These are phyloP conservation scores for Voacanga thouarsii DNA, from an alignment of 257 asterid genomes.

Conservation along the genomic window DNA sequence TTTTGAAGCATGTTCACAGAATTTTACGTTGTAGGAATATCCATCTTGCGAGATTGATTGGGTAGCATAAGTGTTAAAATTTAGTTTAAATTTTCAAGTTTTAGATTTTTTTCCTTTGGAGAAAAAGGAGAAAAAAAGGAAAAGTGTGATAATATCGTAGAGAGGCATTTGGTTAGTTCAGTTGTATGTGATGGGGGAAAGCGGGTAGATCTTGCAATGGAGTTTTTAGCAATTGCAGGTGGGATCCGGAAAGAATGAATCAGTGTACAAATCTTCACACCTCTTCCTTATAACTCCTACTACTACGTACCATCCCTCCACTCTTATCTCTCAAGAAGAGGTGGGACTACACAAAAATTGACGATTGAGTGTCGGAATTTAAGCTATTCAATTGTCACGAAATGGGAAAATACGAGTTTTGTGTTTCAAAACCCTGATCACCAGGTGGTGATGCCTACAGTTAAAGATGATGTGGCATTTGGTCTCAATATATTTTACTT, in stretches of 20 bases:
- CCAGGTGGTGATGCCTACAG: conserved; percentile 99
- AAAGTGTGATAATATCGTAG: too few relatives aligned
- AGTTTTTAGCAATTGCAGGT: too few relatives aligned
- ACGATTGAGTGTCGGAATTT: conserved; percentile 68
- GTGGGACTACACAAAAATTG: conserved; percentile 25
- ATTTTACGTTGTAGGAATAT: conserved; percentile 39
- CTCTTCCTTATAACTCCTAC: conserved; percentile 37
- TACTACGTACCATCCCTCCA: conserved; percentile 14
- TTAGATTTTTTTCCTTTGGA: too few relatives aligned
- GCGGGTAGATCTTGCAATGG: too few relatives aligned
- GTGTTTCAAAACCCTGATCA: conserved; percentile 98
- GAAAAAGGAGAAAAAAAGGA: too few relatives aligned
- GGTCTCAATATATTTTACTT: conserved; percentile 78
- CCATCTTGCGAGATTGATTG: too few relatives aligned
- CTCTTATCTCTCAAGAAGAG: conserved; percentile 32
- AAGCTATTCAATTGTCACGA: conserved; percentile 47
- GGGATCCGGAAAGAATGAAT: too few relatives aligned
- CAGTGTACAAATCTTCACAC: too few relatives aligned
- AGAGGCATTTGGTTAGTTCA: too few relatives aligned
- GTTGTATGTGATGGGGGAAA: too few relatives aligned
- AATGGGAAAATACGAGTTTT: conserved; percentile 61
- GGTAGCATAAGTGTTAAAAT: too few relatives aligned
- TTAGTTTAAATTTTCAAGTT: too few relatives aligned
- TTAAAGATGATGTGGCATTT: conserved; percentile 95
- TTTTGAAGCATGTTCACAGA: conserved; percentile 46